Percentiles rank a stretch among this genome's conserved stretches.
Conservation (phyloP, 805 yeast genomes). For the Ogataea trehalophila region DNA sequence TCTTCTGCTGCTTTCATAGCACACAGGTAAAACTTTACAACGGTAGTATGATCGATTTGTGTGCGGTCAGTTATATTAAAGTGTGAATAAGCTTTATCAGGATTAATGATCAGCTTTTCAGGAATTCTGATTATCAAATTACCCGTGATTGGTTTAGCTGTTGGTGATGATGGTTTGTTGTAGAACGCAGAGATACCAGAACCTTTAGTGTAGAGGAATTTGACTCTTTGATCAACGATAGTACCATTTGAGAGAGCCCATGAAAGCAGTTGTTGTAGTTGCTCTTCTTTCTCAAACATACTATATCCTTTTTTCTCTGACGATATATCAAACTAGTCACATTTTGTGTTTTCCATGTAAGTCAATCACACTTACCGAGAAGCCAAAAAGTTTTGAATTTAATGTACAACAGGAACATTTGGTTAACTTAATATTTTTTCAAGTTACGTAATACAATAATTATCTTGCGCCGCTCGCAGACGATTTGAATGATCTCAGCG, state of each 20-base stretch:
- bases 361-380: no score
- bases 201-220: slow-evolving; percentile 28
- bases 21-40: slow-evolving; percentile 19
- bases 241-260: slow-evolving; percentile 39
- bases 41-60: slow-evolving; percentile 6
- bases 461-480: no score
- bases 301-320: no score
- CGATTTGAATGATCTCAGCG: no score
- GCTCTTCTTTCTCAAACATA: neutral
- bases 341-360: no score
- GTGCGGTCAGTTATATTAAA: slow-evolving; percentile 2
- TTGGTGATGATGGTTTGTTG: neutral
- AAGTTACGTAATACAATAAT: no score
- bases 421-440: no score
- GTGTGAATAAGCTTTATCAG: slow-evolving; percentile 17
- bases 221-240: slow-evolving; percentile 30
- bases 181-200: slow-evolving; percentile 32
- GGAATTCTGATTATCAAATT: slow-evolving; percentile 14
- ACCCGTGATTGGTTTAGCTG: neutral
- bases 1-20: slow-evolving; percentile 1
- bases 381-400: no score
- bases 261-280: slow-evolving; percentile 4
- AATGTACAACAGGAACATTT: no score
- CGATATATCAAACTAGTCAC: no score
- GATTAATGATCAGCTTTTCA: slow-evolving; percentile 17